phyloP scores from a whole-genome alignment of 352 stramenopile species.

The Aphanomyces cochlioides region DNA sequence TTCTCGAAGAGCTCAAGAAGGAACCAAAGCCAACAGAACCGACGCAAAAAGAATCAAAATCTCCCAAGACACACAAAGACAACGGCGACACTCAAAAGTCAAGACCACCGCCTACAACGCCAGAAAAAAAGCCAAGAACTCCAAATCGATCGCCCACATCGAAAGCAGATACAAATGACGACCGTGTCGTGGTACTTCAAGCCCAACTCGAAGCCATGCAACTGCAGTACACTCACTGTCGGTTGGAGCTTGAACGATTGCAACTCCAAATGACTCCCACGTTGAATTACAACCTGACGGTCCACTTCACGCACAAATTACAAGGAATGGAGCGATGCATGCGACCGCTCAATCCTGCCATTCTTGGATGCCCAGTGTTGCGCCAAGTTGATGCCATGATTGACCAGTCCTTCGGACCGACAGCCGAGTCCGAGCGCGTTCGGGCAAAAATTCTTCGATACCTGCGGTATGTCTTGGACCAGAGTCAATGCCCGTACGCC shows the following conservation, averaged over 20 bases:
- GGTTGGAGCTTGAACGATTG: constrained; percentile 7
- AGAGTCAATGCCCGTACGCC: constrained; percentile 44
- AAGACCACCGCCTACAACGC: not conserved
- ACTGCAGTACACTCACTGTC: not conserved
- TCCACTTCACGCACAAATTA: constrained; percentile 14
- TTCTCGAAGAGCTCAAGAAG: constrained; percentile 43
- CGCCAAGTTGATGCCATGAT: constrained; percentile 43
- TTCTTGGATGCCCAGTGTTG: constrained; percentile 8
- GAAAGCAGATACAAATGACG: not conserved
- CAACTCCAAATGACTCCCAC: not conserved
- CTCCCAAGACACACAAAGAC: not conserved
- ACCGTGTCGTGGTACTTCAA: not conserved
- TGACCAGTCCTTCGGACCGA: constrained; percentile 58
- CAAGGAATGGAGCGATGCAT: constrained; percentile 26
- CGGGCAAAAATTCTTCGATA: constrained; percentile 63
- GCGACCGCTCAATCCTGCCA: constrained; percentile 14
- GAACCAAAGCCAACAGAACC: constrained; percentile 24
- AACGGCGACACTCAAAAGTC: not conserved
- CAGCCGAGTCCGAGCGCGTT: constrained; percentile 53
- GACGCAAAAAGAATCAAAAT: not conserved
- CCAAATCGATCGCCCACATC: not conserved
- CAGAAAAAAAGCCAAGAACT: not conserved
- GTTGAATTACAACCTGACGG: constrained; percentile 8
- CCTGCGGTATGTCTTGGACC: constrained; percentile 57
- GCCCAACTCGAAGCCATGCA: constrained; percentile 5